Percentiles rank a stretch among this genome's conserved stretches.
phyloP scores from a whole-genome alignment of 2,329 filamentous ascomycete species.

The Colletotrichum chlorophyti region DNA sequence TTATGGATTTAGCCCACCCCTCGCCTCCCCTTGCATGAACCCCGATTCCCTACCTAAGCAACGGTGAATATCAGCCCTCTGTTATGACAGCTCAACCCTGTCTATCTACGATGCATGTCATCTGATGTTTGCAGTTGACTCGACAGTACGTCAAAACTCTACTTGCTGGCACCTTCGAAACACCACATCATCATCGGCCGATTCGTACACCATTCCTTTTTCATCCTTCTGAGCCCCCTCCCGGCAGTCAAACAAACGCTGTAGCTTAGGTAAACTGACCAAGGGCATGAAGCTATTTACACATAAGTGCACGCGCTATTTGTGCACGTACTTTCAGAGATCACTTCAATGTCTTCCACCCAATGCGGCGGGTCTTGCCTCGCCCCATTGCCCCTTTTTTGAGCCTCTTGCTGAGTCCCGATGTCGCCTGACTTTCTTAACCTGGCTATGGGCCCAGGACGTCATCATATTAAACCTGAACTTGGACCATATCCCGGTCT shows the following conservation, averaged over 20 bases:
- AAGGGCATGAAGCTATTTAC: too few species aligned
- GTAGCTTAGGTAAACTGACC: too few species aligned
- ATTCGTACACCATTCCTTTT: background rate
- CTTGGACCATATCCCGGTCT: too few species aligned
- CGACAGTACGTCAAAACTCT: too few species aligned
- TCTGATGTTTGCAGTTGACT: slow-evolving; percentile 17
- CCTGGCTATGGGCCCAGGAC: background rate
- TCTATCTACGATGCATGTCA: slow-evolving; percentile 12
- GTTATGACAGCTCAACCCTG: slow-evolving; percentile 17
- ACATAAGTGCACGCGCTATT: too few species aligned
- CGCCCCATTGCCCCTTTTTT: slow-evolving; percentile 7
- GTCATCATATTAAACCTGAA: too few species aligned
- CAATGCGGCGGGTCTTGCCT: slow-evolving; percentile 11
- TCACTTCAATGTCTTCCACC: background rate
- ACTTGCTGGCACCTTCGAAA: background rate
- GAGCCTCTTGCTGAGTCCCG: slow-evolving; percentile 10
- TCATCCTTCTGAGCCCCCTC: background rate
- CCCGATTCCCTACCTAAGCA: slow-evolving; percentile 1
- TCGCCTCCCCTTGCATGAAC: slow-evolving; percentile 23
- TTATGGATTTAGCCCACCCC: too few species aligned
- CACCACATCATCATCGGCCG: slow-evolving; percentile 12
- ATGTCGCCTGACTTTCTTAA: slow-evolving; percentile 9
- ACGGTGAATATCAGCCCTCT: slow-evolving; percentile 22
- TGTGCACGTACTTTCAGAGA: background rate
- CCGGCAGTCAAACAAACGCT: too few species aligned